Conservation (phyloP, 768 basidiomycete species). For the Infundibulicybe gibba region DNA sequence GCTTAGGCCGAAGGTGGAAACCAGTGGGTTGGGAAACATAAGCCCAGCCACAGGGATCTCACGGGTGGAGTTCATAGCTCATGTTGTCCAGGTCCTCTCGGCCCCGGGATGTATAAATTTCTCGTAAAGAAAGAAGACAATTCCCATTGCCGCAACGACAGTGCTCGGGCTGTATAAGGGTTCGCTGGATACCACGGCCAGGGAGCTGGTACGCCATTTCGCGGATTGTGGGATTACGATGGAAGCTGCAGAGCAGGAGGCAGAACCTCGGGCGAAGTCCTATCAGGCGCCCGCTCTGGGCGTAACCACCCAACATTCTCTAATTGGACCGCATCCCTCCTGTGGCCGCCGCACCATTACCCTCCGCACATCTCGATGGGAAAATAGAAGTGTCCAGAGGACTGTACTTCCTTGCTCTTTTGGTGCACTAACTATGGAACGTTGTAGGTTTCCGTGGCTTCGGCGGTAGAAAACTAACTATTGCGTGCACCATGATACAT, state of each 20-base stretch:
- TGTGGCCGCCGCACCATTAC: no score
- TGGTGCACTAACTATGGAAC: no score
- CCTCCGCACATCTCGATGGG: no score
- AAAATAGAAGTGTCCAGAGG: no score
- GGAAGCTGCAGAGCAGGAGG: conserved; percentile 27
- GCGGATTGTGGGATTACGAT: conserved; percentile 36
- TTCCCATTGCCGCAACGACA: conserved; percentile 29
- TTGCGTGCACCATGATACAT: no score
- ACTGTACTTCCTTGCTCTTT: no score
- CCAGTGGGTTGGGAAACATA: conserved; percentile 11
- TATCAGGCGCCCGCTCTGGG: conserved; percentile 16
- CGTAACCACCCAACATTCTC: neutral
- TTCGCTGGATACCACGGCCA: conserved; percentile 23
- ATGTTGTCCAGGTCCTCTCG: conserved; percentile 36
- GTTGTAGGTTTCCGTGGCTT: no score
- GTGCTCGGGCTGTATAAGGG: conserved; percentile 26
- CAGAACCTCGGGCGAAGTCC: conserved; percentile 35
- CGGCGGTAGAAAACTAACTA: no score
- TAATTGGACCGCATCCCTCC: neutral
- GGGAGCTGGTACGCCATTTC: conserved; percentile 36
- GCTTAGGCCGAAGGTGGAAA: conserved; percentile 34
- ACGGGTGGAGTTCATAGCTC: conserved; percentile 35
- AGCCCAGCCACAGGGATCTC: conserved; percentile 17
- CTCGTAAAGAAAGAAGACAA: conserved; percentile 27
- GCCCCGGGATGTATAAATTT: conserved; percentile 34